Evolutionary conservation across 257 asterid genomes (phyloP).

Genomic region (Solanum acaule): DNA sequence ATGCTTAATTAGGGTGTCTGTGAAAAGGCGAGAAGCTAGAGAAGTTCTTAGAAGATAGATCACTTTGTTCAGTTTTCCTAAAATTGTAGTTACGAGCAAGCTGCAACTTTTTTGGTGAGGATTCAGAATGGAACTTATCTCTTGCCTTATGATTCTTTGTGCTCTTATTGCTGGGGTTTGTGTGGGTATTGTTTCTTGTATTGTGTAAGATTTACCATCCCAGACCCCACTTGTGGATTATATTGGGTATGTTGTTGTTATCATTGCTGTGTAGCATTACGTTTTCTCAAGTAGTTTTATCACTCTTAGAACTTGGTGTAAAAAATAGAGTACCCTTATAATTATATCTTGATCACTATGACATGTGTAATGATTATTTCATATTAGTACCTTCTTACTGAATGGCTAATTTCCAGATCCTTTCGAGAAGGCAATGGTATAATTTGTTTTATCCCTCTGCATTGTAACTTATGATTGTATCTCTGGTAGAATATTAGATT

Average conservation of each 20-base stretch:
- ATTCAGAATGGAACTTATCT: not conserved
- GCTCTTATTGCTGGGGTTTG: not conserved
- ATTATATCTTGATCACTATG: not conserved
- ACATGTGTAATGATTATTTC: not conserved
- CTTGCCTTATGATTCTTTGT: not conserved
- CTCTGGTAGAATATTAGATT: not conserved
- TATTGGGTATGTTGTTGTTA: not conserved
- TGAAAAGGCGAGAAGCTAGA: not conserved
- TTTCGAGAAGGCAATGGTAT: not conserved
- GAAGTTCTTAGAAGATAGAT: not conserved
- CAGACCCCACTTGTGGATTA: not conserved
- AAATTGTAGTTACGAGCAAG: not conserved
- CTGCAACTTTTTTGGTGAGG: not conserved
- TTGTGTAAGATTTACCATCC: not conserved
- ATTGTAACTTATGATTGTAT: not conserved
- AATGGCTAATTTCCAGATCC: not conserved
- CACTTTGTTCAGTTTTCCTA: not conserved
- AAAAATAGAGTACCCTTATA: not conserved
- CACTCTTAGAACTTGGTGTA: not conserved
- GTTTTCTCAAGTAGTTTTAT: not conserved
- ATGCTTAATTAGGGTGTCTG: not conserved
- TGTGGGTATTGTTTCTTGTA: not conserved
- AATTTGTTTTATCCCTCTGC: not conserved
- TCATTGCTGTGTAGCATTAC: not conserved
- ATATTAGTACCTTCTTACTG: not conserved